A percentile compares a stretch with the other conserved stretches of the same genome.
These are phyloP conservation scores for Tetrahymena malaccensis DNA, from an alignment of 73 alveolate genomes.

Conservation along the genomic window DNA sequence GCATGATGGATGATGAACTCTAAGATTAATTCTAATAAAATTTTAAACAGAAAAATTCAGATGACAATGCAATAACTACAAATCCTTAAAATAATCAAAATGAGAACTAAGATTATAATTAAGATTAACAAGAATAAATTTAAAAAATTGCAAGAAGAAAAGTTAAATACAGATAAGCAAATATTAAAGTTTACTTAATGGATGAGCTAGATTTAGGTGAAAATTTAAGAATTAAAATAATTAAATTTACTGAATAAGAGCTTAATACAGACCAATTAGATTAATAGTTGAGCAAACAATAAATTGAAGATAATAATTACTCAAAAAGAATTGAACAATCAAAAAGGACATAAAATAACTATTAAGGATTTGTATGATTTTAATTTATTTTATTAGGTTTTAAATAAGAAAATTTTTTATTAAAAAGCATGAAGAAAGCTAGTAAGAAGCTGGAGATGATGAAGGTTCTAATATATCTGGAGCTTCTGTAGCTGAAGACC, in stretches of 20 bases:
- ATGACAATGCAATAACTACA: neutral
- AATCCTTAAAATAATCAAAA: neutral
- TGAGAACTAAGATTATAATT: neutral
- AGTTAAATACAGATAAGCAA: neutral
- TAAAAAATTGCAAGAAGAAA: neutral
- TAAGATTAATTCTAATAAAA: neutral
- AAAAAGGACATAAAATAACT: neutral
- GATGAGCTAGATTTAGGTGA: neutral
- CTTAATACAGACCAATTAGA: neutral
- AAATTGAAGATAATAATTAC: neutral
- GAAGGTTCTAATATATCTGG: conserved; percentile 37
- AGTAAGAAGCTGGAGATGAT: neutral
- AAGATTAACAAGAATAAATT: neutral
- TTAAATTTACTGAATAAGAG: neutral
- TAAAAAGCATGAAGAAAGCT: neutral
- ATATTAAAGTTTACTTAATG: neutral
- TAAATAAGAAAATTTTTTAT: neutral
- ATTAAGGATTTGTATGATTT: neutral
- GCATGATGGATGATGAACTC: neutral
- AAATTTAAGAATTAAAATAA: neutral
- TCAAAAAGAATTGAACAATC: neutral
- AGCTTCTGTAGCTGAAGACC: conserved; percentile 29
- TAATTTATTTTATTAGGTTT: neutral
- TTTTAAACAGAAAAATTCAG: neutral
- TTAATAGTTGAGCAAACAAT: neutral